Base-by-base conservation (phyloP, 2,329 filamentous ascomycete species). In the Epichloe typhina region DNA sequence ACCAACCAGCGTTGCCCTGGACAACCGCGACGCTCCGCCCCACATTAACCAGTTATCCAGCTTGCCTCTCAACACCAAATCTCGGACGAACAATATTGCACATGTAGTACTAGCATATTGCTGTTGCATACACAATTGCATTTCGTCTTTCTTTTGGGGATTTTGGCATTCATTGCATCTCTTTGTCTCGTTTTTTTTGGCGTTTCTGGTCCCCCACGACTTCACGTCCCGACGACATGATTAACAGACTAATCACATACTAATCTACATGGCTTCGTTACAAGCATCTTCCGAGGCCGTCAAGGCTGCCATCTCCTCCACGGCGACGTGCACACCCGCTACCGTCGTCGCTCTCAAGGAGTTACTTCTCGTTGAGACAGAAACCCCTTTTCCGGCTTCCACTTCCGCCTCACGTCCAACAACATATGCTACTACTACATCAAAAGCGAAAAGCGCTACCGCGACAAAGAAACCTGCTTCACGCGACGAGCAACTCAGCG, bases 281-380 rank as follows among this genome's bases (percentile, higher is more conserved):
- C 66, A 69, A 56, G 61, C 62, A 56, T 71, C 72, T 57, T 62
- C 61, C 59, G 72, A 75, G 54, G 70, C 74, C 53, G 72, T 79
- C 59, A 80, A 79, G 60, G 66, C 68, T 53, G 76, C 76, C 41
- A 66, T 80, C 55, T 67, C 73, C 54, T 76, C 73, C 50, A 70
- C 70, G 12, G 65, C 73, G 45, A 79, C 72, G 57, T 82, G 77
- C 64, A 77, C 76, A 42, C 64, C 72, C 21, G 62, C 71, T 2
- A 73, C 69, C 33, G 71, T 73, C 36, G 71, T 73, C 23, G 62
- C 65, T 2, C 61, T 76, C 52, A 75, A 73, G 58, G 71, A 75
- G 49, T 63, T 76, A 21, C 64, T 76, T 5, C 62, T 66, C 15
- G 56, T 60, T 35, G 68, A 70, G 11, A 15, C 58, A 49, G 65